Base-by-base conservation (phyloP, 2,329 filamentous ascomycete genomes). In the Penicillium sp. region DNA sequence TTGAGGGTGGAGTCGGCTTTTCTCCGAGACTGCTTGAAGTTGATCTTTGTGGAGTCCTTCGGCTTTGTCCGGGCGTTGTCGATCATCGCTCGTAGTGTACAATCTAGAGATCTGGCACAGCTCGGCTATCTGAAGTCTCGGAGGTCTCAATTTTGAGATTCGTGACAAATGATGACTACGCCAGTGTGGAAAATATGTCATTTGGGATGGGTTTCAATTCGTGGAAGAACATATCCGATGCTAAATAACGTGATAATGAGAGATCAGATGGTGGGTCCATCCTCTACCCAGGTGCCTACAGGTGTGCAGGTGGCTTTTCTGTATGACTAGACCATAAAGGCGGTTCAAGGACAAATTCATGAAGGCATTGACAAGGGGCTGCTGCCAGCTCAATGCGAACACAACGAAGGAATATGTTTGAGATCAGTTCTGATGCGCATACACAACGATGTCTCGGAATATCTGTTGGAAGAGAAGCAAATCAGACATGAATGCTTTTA, bases 401-500 rank as follows among this genome's bases (percentile, higher is more conserved):
- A 44, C 7, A 41, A 24, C 38, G 21, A 44, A 14, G 43, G 22
- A 11, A 21, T 40, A 50, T 27, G 16, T 27, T 6, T 13, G 27
- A 11, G 34, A 36, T 34, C 29, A n/a, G 4, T 45, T 42, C 5
- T 13, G 13, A 36, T 36, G 13, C 13, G 13, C 34, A 36, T n/a
- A n/a, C 14, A 34, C 31, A 34, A 10, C 8, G 24, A 27, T 11
- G 31, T 14, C 31, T 34, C 11, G 31, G 31, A 34, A 34, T 5
- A 14, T 34, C 31, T 34, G 9, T 11, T 10, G 13, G 13, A 34
- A 14, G 13, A 7, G 11, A 36, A 29, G 14, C 22, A 18, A 48
- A n/a, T 16, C 14, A 11, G 32, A 24, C 47, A 44, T 8, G 16
- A 21, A 49, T 40, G 11, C 7, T 47, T 42, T 42, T 60, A 55